Percentiles rank a stretch among this genome's conserved stretches.
phyloP scores from a whole-genome alignment of 768 basidiomycete species.

The Boletus rubroflammeus region DNA sequence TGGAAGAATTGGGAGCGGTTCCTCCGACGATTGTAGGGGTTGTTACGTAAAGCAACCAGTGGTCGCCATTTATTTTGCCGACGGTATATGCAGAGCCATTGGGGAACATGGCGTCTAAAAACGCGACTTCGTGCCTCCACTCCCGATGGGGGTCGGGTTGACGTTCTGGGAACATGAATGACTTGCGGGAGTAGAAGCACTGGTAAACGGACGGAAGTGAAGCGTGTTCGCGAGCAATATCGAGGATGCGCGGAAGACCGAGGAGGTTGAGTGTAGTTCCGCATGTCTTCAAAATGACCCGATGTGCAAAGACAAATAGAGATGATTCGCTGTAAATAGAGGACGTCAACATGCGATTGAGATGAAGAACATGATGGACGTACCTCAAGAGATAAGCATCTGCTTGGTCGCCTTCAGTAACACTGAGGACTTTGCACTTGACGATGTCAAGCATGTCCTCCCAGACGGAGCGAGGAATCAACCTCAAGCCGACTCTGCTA shows the following conservation, averaged over 20 bases:
- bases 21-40: slow-evolving; percentile 42
- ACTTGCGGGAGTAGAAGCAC: slow-evolving; percentile 97
- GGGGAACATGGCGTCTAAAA: slow-evolving; percentile 84
- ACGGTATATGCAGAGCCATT: slow-evolving; percentile 93
- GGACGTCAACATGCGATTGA: slow-evolving; percentile 10
- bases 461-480: slow-evolving; percentile 75
- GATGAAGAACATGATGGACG: slow-evolving; percentile 24
- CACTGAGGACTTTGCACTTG: slow-evolving; percentile 92
- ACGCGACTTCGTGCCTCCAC: slow-evolving; percentile 92
- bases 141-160: slow-evolving; percentile 90
- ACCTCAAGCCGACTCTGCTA: slow-evolving; percentile 68
- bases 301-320: slow-evolving; percentile 90
- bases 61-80: slow-evolving; percentile 96
- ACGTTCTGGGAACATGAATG: slow-evolving; percentile 98
- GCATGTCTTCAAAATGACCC: slow-evolving; percentile 97
- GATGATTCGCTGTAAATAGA: slow-evolving; percentile 82
- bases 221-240: slow-evolving; percentile 76
- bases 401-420: slow-evolving; percentile 81
- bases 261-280: slow-evolving; percentile 97
- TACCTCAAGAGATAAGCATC: slow-evolving; percentile 97
- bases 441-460: slow-evolving; percentile 97
- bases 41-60: slow-evolving; percentile 96
- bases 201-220: slow-evolving; percentile 71
- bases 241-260: slow-evolving; percentile 90
- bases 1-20: slow-evolving; percentile 19